phyloP scores from a whole-genome alignment of 176 grass and related monocot species.

The Aegilops bicornis region DNA sequence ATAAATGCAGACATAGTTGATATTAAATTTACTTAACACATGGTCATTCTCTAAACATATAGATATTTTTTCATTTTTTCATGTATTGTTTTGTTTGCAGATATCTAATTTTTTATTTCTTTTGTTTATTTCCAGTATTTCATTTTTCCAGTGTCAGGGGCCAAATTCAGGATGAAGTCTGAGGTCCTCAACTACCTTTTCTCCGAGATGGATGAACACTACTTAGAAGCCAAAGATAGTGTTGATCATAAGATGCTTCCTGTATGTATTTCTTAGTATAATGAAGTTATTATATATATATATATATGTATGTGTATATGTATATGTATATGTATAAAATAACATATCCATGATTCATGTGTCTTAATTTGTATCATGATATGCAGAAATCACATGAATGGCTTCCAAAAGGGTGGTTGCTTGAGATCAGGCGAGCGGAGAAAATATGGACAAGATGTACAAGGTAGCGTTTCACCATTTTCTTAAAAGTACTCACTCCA shows the following conservation, averaged over 20 bases:
- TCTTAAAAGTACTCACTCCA: neutral
- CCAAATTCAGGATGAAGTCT: slow-evolving; percentile 22
- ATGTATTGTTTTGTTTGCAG: neutral
- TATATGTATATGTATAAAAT: no score
- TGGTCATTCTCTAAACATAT: neutral
- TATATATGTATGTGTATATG: no score
- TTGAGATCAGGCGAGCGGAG: slow-evolving; percentile 38
- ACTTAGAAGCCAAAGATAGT: neutral
- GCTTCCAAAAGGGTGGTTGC: slow-evolving; percentile 30
- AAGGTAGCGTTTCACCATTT: slow-evolving; percentile 27
- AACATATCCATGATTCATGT: neutral
- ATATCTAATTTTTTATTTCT: neutral
- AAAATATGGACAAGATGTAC: slow-evolving; percentile 41
- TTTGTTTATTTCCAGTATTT: slow-evolving; percentile 35
- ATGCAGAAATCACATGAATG: neutral
- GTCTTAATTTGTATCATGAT: neutral
- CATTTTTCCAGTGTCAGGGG: slow-evolving; percentile 38
- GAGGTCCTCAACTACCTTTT: slow-evolving; percentile 43
- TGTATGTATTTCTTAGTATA: neutral
- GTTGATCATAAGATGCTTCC: neutral
- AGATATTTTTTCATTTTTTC: neutral
- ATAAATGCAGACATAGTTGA: no score
- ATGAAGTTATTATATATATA: no score
- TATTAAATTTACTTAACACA: no score
- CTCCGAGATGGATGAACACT: slow-evolving; percentile 1